These are phyloP conservation scores for Coniochaeta sp. DNA, from an alignment of 2,329 filamentous ascomycete species.

Conservation along the genomic window DNA sequence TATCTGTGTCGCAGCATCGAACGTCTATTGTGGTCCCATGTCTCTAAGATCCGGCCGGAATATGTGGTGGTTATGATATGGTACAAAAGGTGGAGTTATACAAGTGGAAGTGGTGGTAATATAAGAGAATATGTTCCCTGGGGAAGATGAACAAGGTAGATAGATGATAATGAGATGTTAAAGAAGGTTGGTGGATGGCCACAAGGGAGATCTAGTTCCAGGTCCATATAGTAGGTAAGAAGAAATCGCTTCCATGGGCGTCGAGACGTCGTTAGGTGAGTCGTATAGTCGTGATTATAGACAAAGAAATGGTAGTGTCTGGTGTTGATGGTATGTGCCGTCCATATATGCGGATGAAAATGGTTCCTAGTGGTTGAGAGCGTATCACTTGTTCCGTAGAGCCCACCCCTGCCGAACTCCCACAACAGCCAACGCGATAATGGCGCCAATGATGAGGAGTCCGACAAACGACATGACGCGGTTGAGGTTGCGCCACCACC, in stretches of 20 bases:
- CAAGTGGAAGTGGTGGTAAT: neutral
- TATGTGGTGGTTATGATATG: neutral
- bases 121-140: neutral
- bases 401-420: conserved; percentile 45
- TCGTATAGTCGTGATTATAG: conserved; percentile 4
- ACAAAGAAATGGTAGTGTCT: neutral
- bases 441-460: conserved; percentile 45
- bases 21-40: neutral
- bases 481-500: conserved; percentile 55
- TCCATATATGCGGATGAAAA: neutral
- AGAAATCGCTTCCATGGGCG: neutral
- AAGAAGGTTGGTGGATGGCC: neutral
- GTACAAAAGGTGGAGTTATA: neutral
- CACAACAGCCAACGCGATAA: conserved; percentile 43
- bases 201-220: neutral
- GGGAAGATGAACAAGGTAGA: neutral
- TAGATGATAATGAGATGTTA: neutral
- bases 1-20: neutral
- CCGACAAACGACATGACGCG: conserved; percentile 51
- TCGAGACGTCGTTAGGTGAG: neutral
- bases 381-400: neutral
- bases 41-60: neutral
- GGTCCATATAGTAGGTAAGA: neutral
- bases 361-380: neutral
- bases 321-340: neutral